A percentile compares a stretch with the other conserved stretches of the same genome.
phyloP scores from a whole-genome alignment of 495 filamentous ascomycete species.

The Xylaria castorea region DNA sequence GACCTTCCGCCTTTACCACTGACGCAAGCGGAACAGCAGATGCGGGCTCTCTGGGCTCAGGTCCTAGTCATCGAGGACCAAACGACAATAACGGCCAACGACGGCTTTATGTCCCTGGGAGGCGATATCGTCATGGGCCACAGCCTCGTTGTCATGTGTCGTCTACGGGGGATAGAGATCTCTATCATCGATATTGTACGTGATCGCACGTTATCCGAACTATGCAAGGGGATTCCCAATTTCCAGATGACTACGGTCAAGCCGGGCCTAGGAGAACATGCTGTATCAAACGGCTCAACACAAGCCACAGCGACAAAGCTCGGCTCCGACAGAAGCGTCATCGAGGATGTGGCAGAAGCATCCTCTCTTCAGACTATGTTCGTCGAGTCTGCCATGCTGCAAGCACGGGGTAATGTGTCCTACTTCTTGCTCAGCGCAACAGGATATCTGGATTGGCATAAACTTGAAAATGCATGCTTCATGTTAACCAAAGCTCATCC shows the following conservation, averaged over 20 bases:
- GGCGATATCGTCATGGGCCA: slow-evolving; percentile 52
- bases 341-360: slow-evolving; percentile 53
- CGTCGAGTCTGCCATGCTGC: slow-evolving; percentile 55
- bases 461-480: slow-evolving; percentile 51
- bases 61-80: slow-evolving; percentile 48
- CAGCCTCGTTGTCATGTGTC: slow-evolving; percentile 49
- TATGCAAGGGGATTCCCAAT: slow-evolving; percentile 43
- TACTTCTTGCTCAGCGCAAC: slow-evolving; percentile 53
- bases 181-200: slow-evolving; percentile 48
- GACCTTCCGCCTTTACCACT: slow-evolving; percentile 51
- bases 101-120: slow-evolving; percentile 53
- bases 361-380: slow-evolving; percentile 51
- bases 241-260: slow-evolving; percentile 34
- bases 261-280: slow-evolving; percentile 32
- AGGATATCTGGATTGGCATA: slow-evolving; percentile 48
- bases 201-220: slow-evolving; percentile 46
- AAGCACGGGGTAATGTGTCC: slow-evolving; percentile 49
- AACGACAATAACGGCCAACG: slow-evolving; percentile 45
- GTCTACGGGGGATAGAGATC: slow-evolving; percentile 44
- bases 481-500: slow-evolving; percentile 49
- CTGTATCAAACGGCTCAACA: slow-evolving; percentile 9
- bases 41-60: slow-evolving; percentile 52
- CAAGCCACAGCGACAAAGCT: slow-evolving; percentile 45
- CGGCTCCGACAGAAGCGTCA: slow-evolving; percentile 41
- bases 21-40: slow-evolving; percentile 50